These are phyloP conservation scores for Protoeuglena noctilucae DNA, from an alignment of 139 green algal genomes.

Conservation along the genomic window DNA sequence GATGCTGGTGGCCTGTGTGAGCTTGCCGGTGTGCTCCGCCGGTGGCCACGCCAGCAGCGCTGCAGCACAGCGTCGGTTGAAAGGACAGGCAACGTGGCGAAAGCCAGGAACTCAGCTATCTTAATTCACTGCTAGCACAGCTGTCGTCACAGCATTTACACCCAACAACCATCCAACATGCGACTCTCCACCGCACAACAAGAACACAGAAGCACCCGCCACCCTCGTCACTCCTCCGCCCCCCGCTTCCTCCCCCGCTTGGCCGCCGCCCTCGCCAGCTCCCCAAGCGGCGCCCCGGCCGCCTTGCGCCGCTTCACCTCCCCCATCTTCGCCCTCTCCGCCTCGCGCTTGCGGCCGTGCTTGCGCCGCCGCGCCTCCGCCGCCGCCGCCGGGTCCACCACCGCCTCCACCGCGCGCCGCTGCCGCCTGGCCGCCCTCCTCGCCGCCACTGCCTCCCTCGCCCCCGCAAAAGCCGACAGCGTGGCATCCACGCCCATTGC, in stretches of 20 bases:
- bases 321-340: slow-evolving; percentile 54
- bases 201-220: too few species aligned
- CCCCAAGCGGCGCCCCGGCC: not conserved
- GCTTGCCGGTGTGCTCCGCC: too few species aligned
- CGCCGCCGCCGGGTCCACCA: slow-evolving; percentile 61
- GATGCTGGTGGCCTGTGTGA: too few species aligned
- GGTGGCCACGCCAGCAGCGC: too few species aligned
- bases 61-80: too few species aligned
- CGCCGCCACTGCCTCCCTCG: slow-evolving; percentile 25
- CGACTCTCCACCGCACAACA: too few species aligned
- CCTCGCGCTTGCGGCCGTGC: slow-evolving; percentile 29
- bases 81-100: too few species aligned
- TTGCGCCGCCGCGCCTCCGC: slow-evolving; percentile 30
- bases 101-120: too few species aligned
- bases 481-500: slow-evolving; percentile 47
- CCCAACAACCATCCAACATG: too few species aligned
- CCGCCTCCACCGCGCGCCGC: slow-evolving; percentile 21
- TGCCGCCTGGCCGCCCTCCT: slow-evolving; percentile 26
- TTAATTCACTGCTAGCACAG: too few species aligned
- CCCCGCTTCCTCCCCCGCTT: not conserved
- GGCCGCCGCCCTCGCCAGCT: not conserved
- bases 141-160: too few species aligned
- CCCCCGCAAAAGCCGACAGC: slow-evolving; percentile 42
- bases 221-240: not conserved
- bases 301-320: slow-evolving; percentile 23